Evolutionary conservation across 768 basidiomycete species (phyloP).

Genomic region (Auricularia cornea): DNA sequence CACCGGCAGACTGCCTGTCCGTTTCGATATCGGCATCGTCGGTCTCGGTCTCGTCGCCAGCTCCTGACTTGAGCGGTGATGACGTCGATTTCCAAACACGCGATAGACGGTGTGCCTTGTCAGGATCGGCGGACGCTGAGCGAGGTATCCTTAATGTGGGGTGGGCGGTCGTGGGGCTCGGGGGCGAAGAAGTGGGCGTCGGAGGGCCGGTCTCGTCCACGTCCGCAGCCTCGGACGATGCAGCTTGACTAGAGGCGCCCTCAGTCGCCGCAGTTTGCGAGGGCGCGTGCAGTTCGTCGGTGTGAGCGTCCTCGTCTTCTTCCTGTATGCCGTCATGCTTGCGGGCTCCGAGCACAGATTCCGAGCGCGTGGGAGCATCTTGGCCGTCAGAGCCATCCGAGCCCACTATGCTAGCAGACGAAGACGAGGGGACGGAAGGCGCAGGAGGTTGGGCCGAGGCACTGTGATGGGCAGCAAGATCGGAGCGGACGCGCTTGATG

Average conservation of each 20-base stretch:
- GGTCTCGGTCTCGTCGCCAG: conserved; percentile 4
- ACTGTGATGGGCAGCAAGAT: conserved; percentile 63
- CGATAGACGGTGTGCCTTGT: conserved; percentile 48
- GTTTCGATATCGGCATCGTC: conserved; percentile 45
- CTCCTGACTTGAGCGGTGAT: conserved; percentile 20
- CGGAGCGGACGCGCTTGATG: conserved; percentile 80
- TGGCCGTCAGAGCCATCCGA: background rate
- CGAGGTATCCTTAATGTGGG: conserved; percentile 44
- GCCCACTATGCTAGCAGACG: background rate
- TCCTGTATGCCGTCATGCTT: background rate
- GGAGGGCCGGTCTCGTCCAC: conserved; percentile 12
- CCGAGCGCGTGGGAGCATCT: background rate
- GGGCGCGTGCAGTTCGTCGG: conserved; percentile 5
- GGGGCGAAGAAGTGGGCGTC: conserved; percentile 32
- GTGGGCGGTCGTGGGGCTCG: conserved; percentile 18
- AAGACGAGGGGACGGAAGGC: background rate
- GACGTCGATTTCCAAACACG: conserved; percentile 48
- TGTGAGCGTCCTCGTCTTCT: conserved; percentile 7
- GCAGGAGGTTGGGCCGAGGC: background rate
- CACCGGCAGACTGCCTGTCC: conserved; percentile 42
- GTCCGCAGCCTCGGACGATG: conserved; percentile 4
- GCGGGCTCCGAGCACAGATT: background rate
- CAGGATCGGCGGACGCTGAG: conserved; percentile 76
- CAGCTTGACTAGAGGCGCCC: background rate
- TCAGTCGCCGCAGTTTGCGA: conserved; percentile 3